These are phyloP conservation scores for Boletus speciosus DNA, from an alignment of 768 basidiomycete species.

Conservation along the genomic window DNA sequence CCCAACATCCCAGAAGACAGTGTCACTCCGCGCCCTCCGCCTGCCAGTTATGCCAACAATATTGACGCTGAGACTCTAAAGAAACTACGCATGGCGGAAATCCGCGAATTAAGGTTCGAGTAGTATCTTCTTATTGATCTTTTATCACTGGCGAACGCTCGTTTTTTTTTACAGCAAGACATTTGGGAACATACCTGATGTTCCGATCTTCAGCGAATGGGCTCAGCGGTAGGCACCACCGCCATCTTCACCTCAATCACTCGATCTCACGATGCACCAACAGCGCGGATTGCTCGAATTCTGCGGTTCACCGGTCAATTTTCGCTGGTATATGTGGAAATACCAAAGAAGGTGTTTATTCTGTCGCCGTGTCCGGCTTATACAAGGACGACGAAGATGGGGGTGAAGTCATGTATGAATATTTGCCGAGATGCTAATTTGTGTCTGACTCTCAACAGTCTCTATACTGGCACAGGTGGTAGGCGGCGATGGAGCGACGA, in stretches of 20 bases:
- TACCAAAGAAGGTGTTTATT: slow-evolving; percentile 5
- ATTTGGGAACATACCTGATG: slow-evolving; percentile 25
- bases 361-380: slow-evolving; percentile 17
- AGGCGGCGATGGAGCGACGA: slow-evolving; percentile 6
- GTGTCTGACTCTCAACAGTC: slow-evolving; percentile 10
- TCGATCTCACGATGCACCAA: background rate
- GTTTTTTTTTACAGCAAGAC: slow-evolving; percentile 9
- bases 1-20: background rate
- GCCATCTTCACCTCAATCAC: background rate
- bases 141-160: background rate
- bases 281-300: slow-evolving; percentile 6
- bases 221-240: slow-evolving; percentile 11
- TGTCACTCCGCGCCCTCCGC: background rate
- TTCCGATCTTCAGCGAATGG: slow-evolving; percentile 23
- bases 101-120: background rate
- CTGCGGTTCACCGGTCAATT: slow-evolving; percentile 16
- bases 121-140: background rate
- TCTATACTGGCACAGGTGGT: slow-evolving; percentile 30
- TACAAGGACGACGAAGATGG: slow-evolving; percentile 27
- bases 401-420: slow-evolving; percentile 25
- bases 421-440: background rate
- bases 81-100: background rate
- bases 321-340: slow-evolving; percentile 24
- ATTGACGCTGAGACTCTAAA: background rate
- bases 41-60: background rate